A percentile compares a stretch with the other conserved stretches of the same genome.
phyloP scores from a whole-genome alignment of 768 basidiomycete genomes.

The Agrocybe praecox region DNA sequence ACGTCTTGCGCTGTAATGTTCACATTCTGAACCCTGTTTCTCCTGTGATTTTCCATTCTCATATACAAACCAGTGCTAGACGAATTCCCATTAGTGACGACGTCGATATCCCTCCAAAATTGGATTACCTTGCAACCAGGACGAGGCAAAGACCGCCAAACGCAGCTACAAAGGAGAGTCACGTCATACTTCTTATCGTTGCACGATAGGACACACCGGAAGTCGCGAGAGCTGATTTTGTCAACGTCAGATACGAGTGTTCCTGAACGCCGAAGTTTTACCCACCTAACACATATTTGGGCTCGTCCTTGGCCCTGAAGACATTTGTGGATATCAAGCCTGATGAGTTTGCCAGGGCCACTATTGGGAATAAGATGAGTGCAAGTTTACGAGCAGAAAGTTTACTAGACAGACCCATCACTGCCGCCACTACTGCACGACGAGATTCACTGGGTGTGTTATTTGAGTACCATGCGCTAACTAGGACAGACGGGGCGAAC shows the following conservation, averaged over 20 bases:
- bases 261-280: background rate
- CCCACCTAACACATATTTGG: constrained; percentile 47
- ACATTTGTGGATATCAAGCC: constrained; percentile 56
- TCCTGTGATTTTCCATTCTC: constrained; percentile 46
- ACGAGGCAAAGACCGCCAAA: constrained; percentile 50
- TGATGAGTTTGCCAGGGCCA: constrained; percentile 49
- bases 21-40: constrained; percentile 43
- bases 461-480: constrained; percentile 47
- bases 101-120: background rate
- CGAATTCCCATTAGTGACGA: background rate
- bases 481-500: constrained; percentile 48
- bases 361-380: constrained; percentile 20
- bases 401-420: constrained; percentile 40
- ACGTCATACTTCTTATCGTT: background rate
- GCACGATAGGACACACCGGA: constrained; percentile 33
- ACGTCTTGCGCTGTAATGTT: constrained; percentile 44
- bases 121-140: constrained; percentile 36
- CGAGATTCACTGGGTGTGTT: constrained; percentile 51
- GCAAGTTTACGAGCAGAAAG: background rate
- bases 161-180: constrained; percentile 31
- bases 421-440: constrained; percentile 51
- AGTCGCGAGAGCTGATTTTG: constrained; percentile 38
- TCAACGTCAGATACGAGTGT: background rate
- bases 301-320: constrained; percentile 51
- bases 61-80: constrained; percentile 47